Base-by-base conservation (phyloP, 2,329 filamentous ascomycete genomes). In the Ilyonectria mors-panacis region DNA sequence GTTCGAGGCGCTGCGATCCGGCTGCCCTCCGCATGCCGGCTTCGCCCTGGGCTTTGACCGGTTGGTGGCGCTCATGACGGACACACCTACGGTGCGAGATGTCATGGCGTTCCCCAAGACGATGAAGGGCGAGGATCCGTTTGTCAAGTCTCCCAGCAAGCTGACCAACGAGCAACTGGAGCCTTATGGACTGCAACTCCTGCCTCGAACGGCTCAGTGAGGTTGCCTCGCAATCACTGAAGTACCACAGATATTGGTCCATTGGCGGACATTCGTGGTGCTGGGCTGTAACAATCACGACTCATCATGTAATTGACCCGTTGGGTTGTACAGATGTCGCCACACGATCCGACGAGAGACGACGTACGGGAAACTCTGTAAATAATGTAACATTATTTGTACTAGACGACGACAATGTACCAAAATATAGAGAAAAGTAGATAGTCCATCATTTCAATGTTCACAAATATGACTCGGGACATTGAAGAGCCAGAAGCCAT, bases 41-140 rank as follows among this genome's bases (percentile, higher is more conserved):
- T 92, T 99, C 70, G 96, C 96, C 0, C 84, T 99, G 17, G 96
- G 96, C 0, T 97, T 98, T 78, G 96, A 99, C 79, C 87, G 96
- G 4, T 81, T 99, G 55, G 86, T 96, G 44, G 92, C 95, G 0
- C 84, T 97, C 1, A 88, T 99, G 85, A 88, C 92, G 23, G 92
- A 91, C 1, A 91, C 88, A 35, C 86, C 92, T 12, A 94, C 92
- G 1, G 92, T 99, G 3, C 86, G 93, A 66, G 95, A 99, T 82
- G 95, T 99, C 2, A 98, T 99, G 80, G 95, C 95, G 0, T 99
- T 99, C 77, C 97, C 96, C 0, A 99, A 99, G 85, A 95, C 90
- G 68, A 94, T 94, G 68, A 94, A 91, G 78, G 95, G 96, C 1
- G 93, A 97, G 77, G 96, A 99, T 81, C 81, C 90, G 63, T 88